Evolutionary conservation across 2,329 filamentous ascomycete genomes (phyloP).

Genomic region (Zelopaecilomyces penicillatus): DNA sequence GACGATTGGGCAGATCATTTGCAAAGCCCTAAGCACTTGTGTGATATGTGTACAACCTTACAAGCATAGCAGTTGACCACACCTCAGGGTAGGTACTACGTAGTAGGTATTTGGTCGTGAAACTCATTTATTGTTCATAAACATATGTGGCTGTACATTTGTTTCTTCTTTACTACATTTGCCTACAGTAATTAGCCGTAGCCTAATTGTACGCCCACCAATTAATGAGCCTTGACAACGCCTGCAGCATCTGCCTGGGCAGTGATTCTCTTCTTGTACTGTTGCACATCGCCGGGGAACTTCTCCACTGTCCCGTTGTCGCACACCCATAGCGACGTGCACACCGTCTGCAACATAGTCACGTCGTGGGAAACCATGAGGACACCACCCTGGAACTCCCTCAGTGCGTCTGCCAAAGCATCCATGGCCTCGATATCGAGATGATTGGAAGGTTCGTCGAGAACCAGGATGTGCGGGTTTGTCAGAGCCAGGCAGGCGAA

Average conservation of each 20-base stretch:
- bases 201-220: neutral
- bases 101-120: no score
- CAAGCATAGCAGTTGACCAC: no score
- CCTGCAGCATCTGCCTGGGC: constrained; percentile 82
- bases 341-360: constrained; percentile 95
- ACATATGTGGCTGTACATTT: neutral
- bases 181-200: no score
- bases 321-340: constrained; percentile 91
- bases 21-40: no score
- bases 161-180: neutral
- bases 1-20: no score
- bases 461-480: constrained; percentile 93
- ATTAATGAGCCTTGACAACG: constrained; percentile 62
- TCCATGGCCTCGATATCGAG: constrained; percentile 99
- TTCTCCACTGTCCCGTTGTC: constrained; percentile 91
- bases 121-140: no score
- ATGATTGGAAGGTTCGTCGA: constrained; percentile 98
- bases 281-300: constrained; percentile 89
- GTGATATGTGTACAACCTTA: no score
- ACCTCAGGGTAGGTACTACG: no score
- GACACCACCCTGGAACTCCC: constrained; percentile 85
- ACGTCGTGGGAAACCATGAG: constrained; percentile 99
- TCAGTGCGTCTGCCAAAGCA: constrained; percentile 74
- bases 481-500: constrained; percentile 92
- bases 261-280: constrained; percentile 94